A percentile compares a stretch with the other conserved stretches of the same genome.
These are phyloP conservation scores for Clarireedia paspali DNA, from an alignment of 2,329 filamentous ascomycete species.

Conservation along the genomic window DNA sequence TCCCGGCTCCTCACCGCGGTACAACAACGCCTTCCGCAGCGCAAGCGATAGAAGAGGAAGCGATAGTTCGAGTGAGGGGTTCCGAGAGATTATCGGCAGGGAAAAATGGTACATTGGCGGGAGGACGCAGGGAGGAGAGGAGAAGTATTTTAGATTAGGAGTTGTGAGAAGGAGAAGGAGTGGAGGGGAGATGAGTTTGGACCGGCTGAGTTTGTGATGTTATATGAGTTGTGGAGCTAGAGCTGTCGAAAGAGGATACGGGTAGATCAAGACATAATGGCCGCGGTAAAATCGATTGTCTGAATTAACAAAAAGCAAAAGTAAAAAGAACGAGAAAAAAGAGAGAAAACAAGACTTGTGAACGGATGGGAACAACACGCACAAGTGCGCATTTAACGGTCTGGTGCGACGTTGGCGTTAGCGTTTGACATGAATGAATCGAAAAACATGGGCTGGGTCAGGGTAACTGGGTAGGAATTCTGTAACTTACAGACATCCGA, in stretches of 20 bases:
- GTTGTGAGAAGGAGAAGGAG: constrained; percentile 67
- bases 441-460: no score
- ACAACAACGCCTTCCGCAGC: background rate
- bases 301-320: no score
- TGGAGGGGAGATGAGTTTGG: constrained; percentile 66
- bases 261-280: no score
- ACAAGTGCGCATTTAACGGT: no score
- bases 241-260: background rate
- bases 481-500: no score
- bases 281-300: no score
- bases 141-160: constrained; percentile 73
- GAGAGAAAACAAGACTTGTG: no score
- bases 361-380: no score
- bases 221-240: background rate
- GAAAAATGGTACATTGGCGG: constrained; percentile 82
- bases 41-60: constrained; percentile 44
- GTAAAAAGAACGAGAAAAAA: no score
- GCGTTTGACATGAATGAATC: no score
- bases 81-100: constrained; percentile 61
- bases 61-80: constrained; percentile 69
- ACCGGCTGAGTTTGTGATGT: constrained; percentile 63
- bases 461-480: no score
- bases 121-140: constrained; percentile 67
- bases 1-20: background rate
- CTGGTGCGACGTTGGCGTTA: no score